Evolutionary conservation across 768 basidiomycete genomes (phyloP).

Genomic region (Serpula lacrymans): DNA sequence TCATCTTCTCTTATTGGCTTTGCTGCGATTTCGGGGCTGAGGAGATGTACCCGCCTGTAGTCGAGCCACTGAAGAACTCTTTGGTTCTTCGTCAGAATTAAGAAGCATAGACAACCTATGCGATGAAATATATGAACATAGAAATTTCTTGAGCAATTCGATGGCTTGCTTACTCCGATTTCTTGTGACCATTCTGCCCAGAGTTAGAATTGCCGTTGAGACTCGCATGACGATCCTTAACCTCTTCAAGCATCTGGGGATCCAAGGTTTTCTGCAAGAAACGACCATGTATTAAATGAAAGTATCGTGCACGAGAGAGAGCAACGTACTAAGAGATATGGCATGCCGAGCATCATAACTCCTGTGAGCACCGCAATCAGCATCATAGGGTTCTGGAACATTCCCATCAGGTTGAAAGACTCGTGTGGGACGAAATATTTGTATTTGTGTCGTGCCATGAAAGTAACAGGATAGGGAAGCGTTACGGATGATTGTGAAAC

Average conservation of each 20-base stretch:
- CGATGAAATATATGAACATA: slow-evolving; percentile 5
- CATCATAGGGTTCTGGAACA: slow-evolving; percentile 86
- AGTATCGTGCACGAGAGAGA: background rate
- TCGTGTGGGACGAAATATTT: slow-evolving; percentile 66
- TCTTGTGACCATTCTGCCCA: slow-evolving; percentile 55
- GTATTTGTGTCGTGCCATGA: slow-evolving; percentile 54
- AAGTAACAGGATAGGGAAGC: slow-evolving; percentile 58
- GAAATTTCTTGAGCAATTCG: background rate
- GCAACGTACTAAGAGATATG: slow-evolving; percentile 64
- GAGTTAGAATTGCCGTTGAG: slow-evolving; percentile 53
- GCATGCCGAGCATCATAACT: slow-evolving; percentile 66
- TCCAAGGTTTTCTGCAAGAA: slow-evolving; percentile 69
- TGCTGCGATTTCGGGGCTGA: slow-evolving; percentile 34
- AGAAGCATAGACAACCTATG: slow-evolving; percentile 43
- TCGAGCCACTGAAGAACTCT: slow-evolving; percentile 16
- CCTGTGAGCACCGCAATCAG: slow-evolving; percentile 69
- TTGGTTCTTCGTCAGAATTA: slow-evolving; percentile 37
- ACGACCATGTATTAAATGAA: slow-evolving; percentile 4
- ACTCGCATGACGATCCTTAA: slow-evolving; percentile 59
- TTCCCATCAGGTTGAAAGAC: slow-evolving; percentile 69
- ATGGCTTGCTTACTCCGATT: slow-evolving; percentile 44
- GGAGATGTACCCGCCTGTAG: slow-evolving; percentile 17
- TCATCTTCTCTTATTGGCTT: slow-evolving; percentile 32
- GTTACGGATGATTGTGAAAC: slow-evolving; percentile 51
- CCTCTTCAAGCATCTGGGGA: slow-evolving; percentile 62